A percentile compares a stretch with the other conserved stretches of the same genome.
phyloP scores from a whole-genome alignment of 306 rosid species.

The Cicer bijugum region DNA sequence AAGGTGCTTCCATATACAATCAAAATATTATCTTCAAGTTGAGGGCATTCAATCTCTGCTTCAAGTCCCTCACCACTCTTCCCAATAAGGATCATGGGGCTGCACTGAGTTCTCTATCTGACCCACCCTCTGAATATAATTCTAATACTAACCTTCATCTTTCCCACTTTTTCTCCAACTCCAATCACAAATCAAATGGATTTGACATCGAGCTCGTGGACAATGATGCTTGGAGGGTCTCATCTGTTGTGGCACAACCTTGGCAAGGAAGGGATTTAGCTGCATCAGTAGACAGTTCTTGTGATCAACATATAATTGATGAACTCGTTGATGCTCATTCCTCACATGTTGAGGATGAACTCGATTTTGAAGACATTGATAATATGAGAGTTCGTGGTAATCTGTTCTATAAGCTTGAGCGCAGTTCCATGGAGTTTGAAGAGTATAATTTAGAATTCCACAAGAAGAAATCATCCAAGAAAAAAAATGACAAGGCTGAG shows the following conservation, averaged over 20 bases:
- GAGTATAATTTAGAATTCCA: constrained; percentile 80
- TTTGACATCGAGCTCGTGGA: constrained; percentile 73
- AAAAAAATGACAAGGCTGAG: constrained; percentile 41
- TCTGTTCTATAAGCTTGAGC: constrained; percentile 78
- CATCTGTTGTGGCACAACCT: constrained; percentile 68
- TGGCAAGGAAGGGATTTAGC: constrained; percentile 52
- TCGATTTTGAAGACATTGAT: constrained; percentile 77
- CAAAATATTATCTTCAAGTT: constrained; percentile 41
- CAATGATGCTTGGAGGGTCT: constrained; percentile 69
- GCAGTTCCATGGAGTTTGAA: constrained; percentile 80
- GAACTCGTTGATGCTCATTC: constrained; percentile 46
- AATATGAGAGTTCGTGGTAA: constrained; percentile 71
- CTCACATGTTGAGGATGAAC: constrained; percentile 47
- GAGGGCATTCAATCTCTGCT: constrained; percentile 42
- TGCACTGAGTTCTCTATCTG: constrained; percentile 28
- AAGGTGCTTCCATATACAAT: constrained; percentile 41
- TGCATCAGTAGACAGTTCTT: constrained; percentile 35
- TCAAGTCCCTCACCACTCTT: constrained; percentile 43
- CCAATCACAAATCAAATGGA: constrained; percentile 47
- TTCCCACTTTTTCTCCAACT: constrained; percentile 58
- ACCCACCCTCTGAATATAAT: constrained; percentile 38
- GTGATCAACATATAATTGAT: constrained; percentile 42
- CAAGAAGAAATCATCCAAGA: constrained; percentile 62
- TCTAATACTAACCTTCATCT: constrained; percentile 49
- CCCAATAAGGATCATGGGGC: constrained; percentile 43